These are phyloP conservation scores for Monascus ruber DNA, from an alignment of 2,329 filamentous ascomycete genomes.

Conservation along the genomic window DNA sequence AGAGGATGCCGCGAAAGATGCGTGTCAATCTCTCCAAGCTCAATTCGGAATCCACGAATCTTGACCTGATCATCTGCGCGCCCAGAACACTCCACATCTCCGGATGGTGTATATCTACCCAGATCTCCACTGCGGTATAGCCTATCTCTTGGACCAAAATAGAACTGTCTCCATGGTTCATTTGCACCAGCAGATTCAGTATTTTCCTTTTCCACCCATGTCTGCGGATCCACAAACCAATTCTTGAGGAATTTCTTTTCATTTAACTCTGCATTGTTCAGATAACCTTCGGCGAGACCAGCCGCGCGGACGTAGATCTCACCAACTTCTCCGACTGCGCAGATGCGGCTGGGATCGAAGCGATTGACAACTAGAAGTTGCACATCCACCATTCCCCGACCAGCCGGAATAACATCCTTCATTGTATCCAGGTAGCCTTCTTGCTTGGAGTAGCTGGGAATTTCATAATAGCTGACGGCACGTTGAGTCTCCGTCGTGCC, in stretches of 20 bases:
- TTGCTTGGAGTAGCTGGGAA: slow-evolving; percentile 55
- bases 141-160: slow-evolving; percentile 70
- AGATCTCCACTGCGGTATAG: slow-evolving; percentile 83
- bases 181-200: slow-evolving; percentile 37
- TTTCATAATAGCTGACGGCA: slow-evolving; percentile 71
- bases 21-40: slow-evolving; percentile 84
- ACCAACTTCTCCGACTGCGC: slow-evolving; percentile 68
- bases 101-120: slow-evolving; percentile 59
- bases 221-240: slow-evolving; percentile 70
- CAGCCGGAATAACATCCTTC: slow-evolving; percentile 69
- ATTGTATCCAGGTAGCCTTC: slow-evolving; percentile 53
- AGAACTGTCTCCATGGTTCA: slow-evolving; percentile 69
- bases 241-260: slow-evolving; percentile 68
- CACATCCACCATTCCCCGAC: slow-evolving; percentile 77
- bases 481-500: slow-evolving; percentile 78
- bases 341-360: slow-evolving; percentile 55
- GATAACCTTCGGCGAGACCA: slow-evolving; percentile 73
- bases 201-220: slow-evolving; percentile 56
- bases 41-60: slow-evolving; percentile 89
- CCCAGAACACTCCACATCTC: slow-evolving; percentile 66
- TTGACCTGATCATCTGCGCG: slow-evolving; percentile 85
- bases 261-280: slow-evolving; percentile 52
- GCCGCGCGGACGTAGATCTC: slow-evolving; percentile 75
- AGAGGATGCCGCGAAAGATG: slow-evolving; percentile 64
- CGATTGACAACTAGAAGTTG: slow-evolving; percentile 76